These are phyloP conservation scores for Alternaria alternata DNA, from an alignment of 2,329 filamentous ascomycete genomes.

Conservation along the genomic window DNA sequence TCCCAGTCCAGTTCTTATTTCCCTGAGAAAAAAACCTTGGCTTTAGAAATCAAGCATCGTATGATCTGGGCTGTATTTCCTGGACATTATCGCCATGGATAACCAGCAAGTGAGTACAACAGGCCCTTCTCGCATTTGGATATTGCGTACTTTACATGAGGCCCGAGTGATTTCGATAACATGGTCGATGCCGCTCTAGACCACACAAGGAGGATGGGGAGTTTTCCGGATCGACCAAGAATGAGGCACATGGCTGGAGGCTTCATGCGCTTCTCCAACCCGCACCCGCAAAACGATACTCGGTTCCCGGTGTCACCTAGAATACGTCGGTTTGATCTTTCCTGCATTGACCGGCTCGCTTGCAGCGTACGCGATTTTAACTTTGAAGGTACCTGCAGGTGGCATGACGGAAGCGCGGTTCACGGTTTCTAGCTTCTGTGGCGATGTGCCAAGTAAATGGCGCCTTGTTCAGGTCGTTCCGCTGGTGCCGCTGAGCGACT, in stretches of 20 bases:
- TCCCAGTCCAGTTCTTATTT: background rate
- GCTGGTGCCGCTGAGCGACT: background rate
- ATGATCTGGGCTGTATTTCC: background rate
- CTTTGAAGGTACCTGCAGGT: constrained; percentile 3
- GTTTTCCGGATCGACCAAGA: background rate
- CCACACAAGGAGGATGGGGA: background rate
- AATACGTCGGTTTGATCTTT: background rate
- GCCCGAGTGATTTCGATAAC: background rate
- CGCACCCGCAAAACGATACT: background rate
- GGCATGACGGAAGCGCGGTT: background rate
- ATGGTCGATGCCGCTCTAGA: background rate
- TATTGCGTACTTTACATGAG: background rate
- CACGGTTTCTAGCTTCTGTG: background rate
- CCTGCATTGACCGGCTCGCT: background rate
- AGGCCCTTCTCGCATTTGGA: background rate
- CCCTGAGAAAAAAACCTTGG: background rate
- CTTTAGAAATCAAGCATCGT: background rate
- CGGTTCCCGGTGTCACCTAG: background rate
- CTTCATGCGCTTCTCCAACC: background rate
- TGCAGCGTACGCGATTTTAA: background rate
- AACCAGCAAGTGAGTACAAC: background rate
- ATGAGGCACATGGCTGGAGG: background rate
- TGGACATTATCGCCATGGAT: background rate
- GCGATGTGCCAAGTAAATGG: background rate
- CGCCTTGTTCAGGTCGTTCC: background rate